A percentile compares a stretch with the other conserved stretches of the same genome.
Conservation (phyloP, 345 rosid genomes). For the Lepidium africanum region DNA sequence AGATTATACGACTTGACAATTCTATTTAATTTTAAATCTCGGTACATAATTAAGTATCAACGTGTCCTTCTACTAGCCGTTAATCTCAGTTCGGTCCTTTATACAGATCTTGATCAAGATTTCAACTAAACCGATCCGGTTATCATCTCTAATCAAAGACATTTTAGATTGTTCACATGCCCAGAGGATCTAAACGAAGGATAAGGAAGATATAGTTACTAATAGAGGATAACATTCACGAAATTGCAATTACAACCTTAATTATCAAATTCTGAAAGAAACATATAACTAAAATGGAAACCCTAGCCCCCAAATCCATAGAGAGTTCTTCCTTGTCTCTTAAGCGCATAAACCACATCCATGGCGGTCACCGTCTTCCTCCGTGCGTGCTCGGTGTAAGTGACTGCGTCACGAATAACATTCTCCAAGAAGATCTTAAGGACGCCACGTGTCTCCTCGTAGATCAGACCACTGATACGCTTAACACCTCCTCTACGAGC, state of each 20-base stretch:
- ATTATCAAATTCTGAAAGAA: background rate
- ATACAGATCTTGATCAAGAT: background rate
- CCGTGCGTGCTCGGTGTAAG: constrained; percentile 16
- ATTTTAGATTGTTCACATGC: background rate
- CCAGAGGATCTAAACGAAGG: background rate
- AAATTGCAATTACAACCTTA: background rate
- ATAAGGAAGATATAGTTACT: background rate
- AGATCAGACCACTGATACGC: no score
- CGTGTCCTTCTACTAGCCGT: background rate
- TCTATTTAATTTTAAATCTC: background rate
- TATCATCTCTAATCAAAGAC: background rate
- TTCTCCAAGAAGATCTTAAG: constrained; percentile 22
- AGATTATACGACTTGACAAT: background rate
- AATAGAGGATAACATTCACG: background rate
- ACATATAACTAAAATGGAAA: background rate
- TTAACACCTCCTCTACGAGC: no score
- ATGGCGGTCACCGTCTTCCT: constrained; percentile 22
- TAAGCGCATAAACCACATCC: constrained; percentile 19
- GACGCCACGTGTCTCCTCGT: constrained; percentile 12
- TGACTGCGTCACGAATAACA: constrained; percentile 9
- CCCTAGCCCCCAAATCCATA: constrained; percentile 23
- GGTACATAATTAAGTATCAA: background rate
- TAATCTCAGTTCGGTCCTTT: background rate
- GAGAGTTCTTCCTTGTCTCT: constrained; percentile 15
- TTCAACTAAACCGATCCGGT: background rate